Base-by-base conservation (phyloP, 805 yeast species). In the Kodamaea kakaduensis region DNA sequence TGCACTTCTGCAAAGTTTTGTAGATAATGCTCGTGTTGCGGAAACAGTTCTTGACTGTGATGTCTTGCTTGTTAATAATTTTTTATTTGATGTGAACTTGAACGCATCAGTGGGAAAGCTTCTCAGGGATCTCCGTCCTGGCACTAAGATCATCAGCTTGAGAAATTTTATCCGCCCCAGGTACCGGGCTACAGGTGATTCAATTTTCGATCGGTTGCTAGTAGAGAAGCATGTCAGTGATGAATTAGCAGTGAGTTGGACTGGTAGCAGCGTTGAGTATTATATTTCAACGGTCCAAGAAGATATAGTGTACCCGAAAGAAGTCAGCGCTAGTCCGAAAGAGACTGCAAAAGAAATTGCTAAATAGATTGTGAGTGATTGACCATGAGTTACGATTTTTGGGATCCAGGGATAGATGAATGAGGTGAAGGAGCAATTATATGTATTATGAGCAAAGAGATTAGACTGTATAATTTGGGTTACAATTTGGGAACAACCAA, bases 231-330 rank as follows among this genome's bases (percentile, higher is more conserved):
- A 57, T 36, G 72, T 73, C 50, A 81, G 87, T 45, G 79, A 75
- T 12, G 73, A 75, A 36, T 77, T 79, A 37, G 76, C 88, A 27
- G 96, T 89, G 6, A 83, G 94, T 31, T 88, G 97, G 97, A 87
- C 96, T 0, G 78, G 81, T 5, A 86, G 84, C 31, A 87, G 87
- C 36, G 85, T 84, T 1, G 78, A 76, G 7, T 88, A 84, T 57
- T 89, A 75, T 55, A 75, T 89, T 6, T 76, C 93, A 10, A 80
- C 87, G 7, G 84, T 85, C 4, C 64, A 70, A 46, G 60, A 59
- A 2, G 50, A 6, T 4, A 13, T 19, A 26, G 29, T 26, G 12
- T 26, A 16, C 12, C 29, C n/a, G n/a, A n/a, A n/a, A n/a, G n/a
- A n/a, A n/a, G n/a, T n/a, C n/a, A n/a, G n/a, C n/a, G n/a, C n/a